Evolutionary conservation across 345 rosid species (phyloP).

Genomic region (Trapa bicornis): DNA sequence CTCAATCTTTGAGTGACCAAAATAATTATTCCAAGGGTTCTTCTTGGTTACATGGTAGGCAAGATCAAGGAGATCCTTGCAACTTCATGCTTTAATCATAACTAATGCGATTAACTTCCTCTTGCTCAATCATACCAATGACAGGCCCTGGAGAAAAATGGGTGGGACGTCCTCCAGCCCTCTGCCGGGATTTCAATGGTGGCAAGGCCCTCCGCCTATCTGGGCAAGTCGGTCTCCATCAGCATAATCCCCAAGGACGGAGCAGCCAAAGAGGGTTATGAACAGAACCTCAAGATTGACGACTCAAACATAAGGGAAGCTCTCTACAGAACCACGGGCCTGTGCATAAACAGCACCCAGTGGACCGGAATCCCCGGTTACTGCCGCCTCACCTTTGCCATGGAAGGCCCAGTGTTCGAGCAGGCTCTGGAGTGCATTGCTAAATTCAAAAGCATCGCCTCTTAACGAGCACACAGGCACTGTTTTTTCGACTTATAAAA

Average conservation of each 20-base stretch:
- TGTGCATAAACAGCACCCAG: conserved; percentile 66
- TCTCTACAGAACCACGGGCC: conserved; percentile 48
- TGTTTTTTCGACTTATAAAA: background rate
- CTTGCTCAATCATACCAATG: background rate
- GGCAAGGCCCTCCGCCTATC: conserved; percentile 65
- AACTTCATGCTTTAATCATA: background rate
- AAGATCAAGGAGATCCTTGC: background rate
- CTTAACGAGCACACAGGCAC: conserved; percentile 9
- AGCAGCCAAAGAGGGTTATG: background rate
- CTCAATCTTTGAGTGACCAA: background rate
- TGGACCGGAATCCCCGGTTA: conserved; percentile 92
- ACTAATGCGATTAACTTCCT: background rate
- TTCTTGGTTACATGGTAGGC: no score
- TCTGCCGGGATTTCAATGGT: conserved; percentile 70
- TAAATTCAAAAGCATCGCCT: conserved; percentile 33
- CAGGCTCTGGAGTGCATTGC: conserved; percentile 53
- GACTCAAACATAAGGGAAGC: conserved; percentile 69
- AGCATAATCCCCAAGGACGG: conserved; percentile 13
- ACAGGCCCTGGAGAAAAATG: conserved; percentile 60
- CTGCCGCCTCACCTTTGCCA: conserved; percentile 74
- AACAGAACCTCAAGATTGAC: conserved; percentile 35
- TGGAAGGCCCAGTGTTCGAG: conserved; percentile 61
- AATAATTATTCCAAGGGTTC: no score
- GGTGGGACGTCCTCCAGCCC: conserved; percentile 72
- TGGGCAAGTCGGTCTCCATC: conserved; percentile 44